Evolutionary conservation across 176 grass and related monocot species (phyloP).

Genomic region (Saccharum spontaneum): DNA sequence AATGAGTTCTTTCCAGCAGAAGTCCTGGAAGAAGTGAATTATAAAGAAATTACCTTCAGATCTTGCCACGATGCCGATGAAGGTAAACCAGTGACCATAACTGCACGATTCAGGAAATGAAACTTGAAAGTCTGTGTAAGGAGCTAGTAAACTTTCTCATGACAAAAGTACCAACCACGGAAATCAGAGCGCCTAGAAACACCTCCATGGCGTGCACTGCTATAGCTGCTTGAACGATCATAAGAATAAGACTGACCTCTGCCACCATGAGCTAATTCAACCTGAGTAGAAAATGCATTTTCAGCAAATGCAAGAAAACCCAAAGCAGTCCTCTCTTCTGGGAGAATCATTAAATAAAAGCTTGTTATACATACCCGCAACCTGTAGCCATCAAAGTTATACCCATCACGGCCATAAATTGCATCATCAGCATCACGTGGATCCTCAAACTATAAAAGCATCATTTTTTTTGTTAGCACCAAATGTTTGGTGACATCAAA

Average conservation of each 20-base stretch:
- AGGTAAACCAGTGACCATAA: slow-evolving; percentile 87
- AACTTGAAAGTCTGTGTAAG: slow-evolving; percentile 7
- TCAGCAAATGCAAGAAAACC: neutral
- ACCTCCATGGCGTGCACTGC: slow-evolving; percentile 58
- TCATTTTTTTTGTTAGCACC: slow-evolving; percentile 17
- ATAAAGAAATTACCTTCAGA: slow-evolving; percentile 63
- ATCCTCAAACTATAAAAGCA: slow-evolving; percentile 75
- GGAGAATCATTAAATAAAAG: slow-evolving; percentile 2
- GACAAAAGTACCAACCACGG: slow-evolving; percentile 51
- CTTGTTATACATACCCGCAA: slow-evolving; percentile 57
- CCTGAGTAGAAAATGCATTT: slow-evolving; percentile 44
- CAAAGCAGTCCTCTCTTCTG: neutral
- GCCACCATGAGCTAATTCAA: slow-evolving; percentile 95
- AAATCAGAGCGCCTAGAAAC: slow-evolving; percentile 76
- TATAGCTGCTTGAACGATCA: slow-evolving; percentile 76
- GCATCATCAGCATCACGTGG: slow-evolving; percentile 88
- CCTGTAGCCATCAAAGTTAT: slow-evolving; percentile 85
- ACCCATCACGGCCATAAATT: slow-evolving; percentile 87
- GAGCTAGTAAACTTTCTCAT: neutral
- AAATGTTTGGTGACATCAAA: slow-evolving; percentile 4
- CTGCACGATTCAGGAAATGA: slow-evolving; percentile 41
- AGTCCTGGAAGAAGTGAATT: neutral
- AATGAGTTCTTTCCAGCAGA: neutral
- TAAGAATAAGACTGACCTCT: slow-evolving; percentile 73
- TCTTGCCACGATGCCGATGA: slow-evolving; percentile 98